A percentile compares a stretch with the other conserved stretches of the same genome.
These are phyloP conservation scores for Tolypocladium nubicola DNA, from an alignment of 2,329 filamentous ascomycete genomes.

Conservation along the genomic window DNA sequence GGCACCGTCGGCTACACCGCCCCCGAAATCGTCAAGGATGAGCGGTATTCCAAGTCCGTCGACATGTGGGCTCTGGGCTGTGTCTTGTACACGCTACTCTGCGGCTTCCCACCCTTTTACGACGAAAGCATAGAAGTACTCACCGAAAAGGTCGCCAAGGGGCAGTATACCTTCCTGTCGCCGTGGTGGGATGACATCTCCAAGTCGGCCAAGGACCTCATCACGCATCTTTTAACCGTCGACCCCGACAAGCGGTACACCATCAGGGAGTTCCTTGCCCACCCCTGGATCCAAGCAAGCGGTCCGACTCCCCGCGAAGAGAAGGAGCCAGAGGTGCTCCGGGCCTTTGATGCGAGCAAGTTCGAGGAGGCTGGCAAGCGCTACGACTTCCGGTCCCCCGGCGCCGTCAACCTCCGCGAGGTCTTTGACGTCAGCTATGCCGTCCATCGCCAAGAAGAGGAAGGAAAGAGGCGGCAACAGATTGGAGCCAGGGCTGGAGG, in stretches of 20 bases:
- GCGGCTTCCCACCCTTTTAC: slow-evolving; percentile 96
- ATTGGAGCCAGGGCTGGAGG: slow-evolving; percentile 61
- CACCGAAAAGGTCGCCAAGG: slow-evolving; percentile 93
- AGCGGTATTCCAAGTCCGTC: slow-evolving; percentile 95
- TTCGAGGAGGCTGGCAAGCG: slow-evolving; percentile 52
- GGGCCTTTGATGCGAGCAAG: slow-evolving; percentile 46
- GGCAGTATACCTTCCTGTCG: slow-evolving; percentile 94
- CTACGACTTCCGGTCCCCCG: slow-evolving; percentile 89
- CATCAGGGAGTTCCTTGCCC: slow-evolving; percentile 84
- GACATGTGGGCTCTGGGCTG: slow-evolving; percentile 99
- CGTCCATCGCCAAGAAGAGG: slow-evolving; percentile 92
- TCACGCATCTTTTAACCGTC: slow-evolving; percentile 86
- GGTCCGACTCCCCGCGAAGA: slow-evolving; percentile 48
- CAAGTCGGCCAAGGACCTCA: slow-evolving; percentile 84
- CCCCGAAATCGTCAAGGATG: slow-evolving; percentile 97
- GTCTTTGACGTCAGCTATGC: slow-evolving; percentile 98
- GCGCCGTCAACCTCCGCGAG: slow-evolving; percentile 88
- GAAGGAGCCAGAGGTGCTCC: slow-evolving; percentile 36
- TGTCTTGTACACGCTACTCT: slow-evolving; percentile 91
- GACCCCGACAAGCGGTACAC: slow-evolving; percentile 92
- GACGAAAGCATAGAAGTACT: slow-evolving; percentile 96
- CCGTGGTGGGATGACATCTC: slow-evolving; percentile 99
- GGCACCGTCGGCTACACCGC: slow-evolving; percentile 97
- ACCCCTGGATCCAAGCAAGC: slow-evolving; percentile 79
- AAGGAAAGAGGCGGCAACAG: slow-evolving; percentile 83